Percentiles rank a stretch among this genome's conserved stretches.
phyloP scores from a whole-genome alignment of 441 rosid genomes.

The Adansonia grandidieri region DNA sequence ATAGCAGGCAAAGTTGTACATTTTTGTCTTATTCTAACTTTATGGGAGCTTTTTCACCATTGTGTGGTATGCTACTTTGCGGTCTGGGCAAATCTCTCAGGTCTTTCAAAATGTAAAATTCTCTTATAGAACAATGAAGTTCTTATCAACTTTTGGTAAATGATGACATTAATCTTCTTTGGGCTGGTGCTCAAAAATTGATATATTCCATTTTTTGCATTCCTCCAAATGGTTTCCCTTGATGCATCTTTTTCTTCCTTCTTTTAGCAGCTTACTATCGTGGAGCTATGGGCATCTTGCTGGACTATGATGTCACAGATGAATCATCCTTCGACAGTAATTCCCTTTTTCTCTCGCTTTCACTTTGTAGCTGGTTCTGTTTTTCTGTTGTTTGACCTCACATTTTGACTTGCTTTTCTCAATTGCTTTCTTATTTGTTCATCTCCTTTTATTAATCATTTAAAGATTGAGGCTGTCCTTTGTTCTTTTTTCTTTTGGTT shows the following conservation, averaged over 20 bases:
- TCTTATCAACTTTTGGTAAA: not conserved
- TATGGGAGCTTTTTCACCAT: not conserved
- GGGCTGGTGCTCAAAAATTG: not conserved
- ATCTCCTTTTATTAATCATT: not conserved
- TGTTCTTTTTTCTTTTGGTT: too few species aligned
- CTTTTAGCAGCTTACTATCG: slow-evolving; percentile 61
- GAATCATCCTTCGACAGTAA: slow-evolving; percentile 74
- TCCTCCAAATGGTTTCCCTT: not conserved
- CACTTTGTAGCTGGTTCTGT: not conserved
- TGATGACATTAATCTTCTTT: not conserved
- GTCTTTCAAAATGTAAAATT: not conserved
- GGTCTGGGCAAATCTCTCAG: not conserved
- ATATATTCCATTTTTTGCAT: not conserved
- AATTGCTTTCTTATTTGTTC: not conserved
- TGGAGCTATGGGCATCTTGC: slow-evolving; percentile 75
- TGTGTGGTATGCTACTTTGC: not conserved
- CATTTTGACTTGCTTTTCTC: not conserved
- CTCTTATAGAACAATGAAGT: not conserved
- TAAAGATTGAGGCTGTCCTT: not conserved
- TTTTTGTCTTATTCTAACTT: slow-evolving; percentile 6
- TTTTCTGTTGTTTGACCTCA: not conserved
- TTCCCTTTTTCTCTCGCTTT: slow-evolving; percentile 29
- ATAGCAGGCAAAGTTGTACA: not conserved
- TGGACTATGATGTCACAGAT: slow-evolving; percentile 75
- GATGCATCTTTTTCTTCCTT: slow-evolving; percentile 12